Percentiles rank a stretch among this genome's conserved stretches.
Conservation (phyloP, 805 yeast species). For the Hanseniaspora mollemarum region DNA sequence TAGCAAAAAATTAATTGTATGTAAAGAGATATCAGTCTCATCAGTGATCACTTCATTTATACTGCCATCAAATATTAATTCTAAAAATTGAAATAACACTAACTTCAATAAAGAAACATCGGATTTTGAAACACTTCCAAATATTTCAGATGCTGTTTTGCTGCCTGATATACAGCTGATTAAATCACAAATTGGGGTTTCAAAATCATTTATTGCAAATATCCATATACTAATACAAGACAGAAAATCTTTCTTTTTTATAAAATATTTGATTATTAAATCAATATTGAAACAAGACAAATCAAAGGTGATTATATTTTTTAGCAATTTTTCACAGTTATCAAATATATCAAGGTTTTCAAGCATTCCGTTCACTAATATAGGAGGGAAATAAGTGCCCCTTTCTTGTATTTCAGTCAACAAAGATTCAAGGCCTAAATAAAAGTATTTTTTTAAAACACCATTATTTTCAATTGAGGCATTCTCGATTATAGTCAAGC, state of each 20-base stretch:
- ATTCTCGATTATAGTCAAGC: neutral
- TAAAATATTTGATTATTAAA: constrained; percentile 53
- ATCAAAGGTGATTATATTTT: constrained; percentile 35
- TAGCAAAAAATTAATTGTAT: constrained; percentile 37
- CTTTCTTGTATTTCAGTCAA: neutral
- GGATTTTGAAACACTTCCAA: constrained; percentile 18
- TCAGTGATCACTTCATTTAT: constrained; percentile 56
- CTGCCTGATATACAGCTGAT: constrained; percentile 28
- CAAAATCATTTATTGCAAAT: constrained; percentile 53
- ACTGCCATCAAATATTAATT: constrained; percentile 64
- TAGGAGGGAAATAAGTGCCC: constrained; percentile 4
- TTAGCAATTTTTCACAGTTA: neutral
- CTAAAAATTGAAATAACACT: constrained; percentile 47
- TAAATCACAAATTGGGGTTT: constrained; percentile 58
- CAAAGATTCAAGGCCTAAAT: neutral
- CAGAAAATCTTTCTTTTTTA: constrained; percentile 35
- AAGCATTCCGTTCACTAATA: neutral
- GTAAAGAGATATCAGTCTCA: constrained; percentile 39
- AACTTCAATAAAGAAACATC: constrained; percentile 18
- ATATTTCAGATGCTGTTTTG: constrained; percentile 17
- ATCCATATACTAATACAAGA: constrained; percentile 50
- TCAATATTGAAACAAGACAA: constrained; percentile 64
- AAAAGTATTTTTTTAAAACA: neutral
- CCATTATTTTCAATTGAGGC: neutral
- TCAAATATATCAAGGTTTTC: neutral